Percentiles rank a stretch among this genome's conserved stretches.
These are phyloP conservation scores for Microbotryum silenes-acaulis DNA, from an alignment of 1,284 basidiomycete genomes.

Conservation along the genomic window DNA sequence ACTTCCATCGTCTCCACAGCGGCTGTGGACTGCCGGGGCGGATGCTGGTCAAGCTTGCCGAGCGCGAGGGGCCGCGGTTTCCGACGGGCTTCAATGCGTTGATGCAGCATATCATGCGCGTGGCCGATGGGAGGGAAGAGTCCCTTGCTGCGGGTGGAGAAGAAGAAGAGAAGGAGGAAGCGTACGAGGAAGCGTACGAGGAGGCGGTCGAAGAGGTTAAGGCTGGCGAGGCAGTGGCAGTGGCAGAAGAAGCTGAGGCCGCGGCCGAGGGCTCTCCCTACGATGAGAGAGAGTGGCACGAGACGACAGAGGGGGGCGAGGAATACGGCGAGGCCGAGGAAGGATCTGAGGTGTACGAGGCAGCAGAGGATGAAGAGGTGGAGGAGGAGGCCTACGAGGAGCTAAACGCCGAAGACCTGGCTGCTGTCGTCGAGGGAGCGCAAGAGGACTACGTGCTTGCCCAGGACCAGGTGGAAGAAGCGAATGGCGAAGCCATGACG, in stretches of 20 bases:
- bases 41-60: constrained; percentile 24
- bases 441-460: constrained; percentile 24
- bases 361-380: constrained; percentile 13
- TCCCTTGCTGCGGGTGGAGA: constrained; percentile 1
- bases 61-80: constrained; percentile 22
- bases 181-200: constrained; percentile 10
- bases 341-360: not conserved
- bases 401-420: constrained; percentile 23
- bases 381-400: constrained; percentile 24
- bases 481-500: not conserved
- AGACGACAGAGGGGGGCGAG: constrained; percentile 12
- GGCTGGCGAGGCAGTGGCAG: constrained; percentile 1
- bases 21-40: constrained; percentile 32
- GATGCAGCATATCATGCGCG: constrained; percentile 28
- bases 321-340: constrained; percentile 3
- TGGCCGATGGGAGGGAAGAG: constrained; percentile 2
- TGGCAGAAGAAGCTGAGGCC: not conserved
- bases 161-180: constrained; percentile 16
- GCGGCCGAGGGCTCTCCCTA: not conserved
- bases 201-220: not conserved
- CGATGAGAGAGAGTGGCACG: constrained; percentile 6
- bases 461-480: constrained; percentile 7
- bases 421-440: constrained; percentile 20
- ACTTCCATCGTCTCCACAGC: constrained; percentile 34
- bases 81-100: constrained; percentile 34